A percentile compares a stretch with the other conserved stretches of the same genome.
Conservation (phyloP, 768 basidiomycete species). For the Cubamyces sp. region DNA sequence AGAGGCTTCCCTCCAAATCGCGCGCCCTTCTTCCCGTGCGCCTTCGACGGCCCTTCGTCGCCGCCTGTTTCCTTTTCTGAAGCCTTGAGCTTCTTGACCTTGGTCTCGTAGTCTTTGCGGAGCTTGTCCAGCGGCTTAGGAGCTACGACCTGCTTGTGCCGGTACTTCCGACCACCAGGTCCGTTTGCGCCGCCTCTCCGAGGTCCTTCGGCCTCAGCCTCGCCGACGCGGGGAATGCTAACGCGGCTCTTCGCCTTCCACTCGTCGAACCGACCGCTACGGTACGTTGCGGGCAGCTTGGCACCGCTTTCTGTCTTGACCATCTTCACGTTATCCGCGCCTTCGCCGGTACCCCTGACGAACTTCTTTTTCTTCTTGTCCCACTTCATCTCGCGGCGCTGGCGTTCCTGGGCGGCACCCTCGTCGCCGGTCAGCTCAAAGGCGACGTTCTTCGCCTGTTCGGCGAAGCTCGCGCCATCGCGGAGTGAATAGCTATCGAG, state of each 20-base stretch:
- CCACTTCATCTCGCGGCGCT: slow-evolving; percentile 77
- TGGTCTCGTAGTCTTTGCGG: slow-evolving; percentile 74
- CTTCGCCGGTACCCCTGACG: slow-evolving; percentile 79
- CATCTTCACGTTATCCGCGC: slow-evolving; percentile 92
- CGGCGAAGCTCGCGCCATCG: slow-evolving; percentile 86
- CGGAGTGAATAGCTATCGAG: slow-evolving; percentile 77
- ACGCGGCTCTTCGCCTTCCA: slow-evolving; percentile 84
- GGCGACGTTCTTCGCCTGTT: slow-evolving; percentile 77
- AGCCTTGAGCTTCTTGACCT: slow-evolving; percentile 61
- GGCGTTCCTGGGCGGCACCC: slow-evolving; percentile 57
- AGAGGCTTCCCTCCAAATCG: slow-evolving; percentile 64
- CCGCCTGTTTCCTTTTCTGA: slow-evolving; percentile 39
- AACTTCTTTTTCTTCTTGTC: slow-evolving; percentile 97
- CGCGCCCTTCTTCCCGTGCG: slow-evolving; percentile 41
- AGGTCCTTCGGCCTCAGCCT: slow-evolving; percentile 60
- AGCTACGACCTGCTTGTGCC: slow-evolving; percentile 64
- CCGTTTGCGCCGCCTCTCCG: slow-evolving; percentile 30
- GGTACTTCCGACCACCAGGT: slow-evolving; percentile 63
- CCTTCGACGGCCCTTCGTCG: slow-evolving; percentile 32
- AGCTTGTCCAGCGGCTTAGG: slow-evolving; percentile 82
- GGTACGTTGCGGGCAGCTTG: slow-evolving; percentile 88
- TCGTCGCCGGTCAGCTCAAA: slow-evolving; percentile 89
- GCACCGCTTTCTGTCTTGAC: slow-evolving; percentile 92
- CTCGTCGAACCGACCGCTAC: slow-evolving; percentile 92
- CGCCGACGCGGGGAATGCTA: slow-evolving; percentile 82